A percentile compares a stretch with the other conserved stretches of the same genome.
Evolutionary conservation across 257 asterid species (phyloP).

Genomic region (Forsythia suspensa): DNA sequence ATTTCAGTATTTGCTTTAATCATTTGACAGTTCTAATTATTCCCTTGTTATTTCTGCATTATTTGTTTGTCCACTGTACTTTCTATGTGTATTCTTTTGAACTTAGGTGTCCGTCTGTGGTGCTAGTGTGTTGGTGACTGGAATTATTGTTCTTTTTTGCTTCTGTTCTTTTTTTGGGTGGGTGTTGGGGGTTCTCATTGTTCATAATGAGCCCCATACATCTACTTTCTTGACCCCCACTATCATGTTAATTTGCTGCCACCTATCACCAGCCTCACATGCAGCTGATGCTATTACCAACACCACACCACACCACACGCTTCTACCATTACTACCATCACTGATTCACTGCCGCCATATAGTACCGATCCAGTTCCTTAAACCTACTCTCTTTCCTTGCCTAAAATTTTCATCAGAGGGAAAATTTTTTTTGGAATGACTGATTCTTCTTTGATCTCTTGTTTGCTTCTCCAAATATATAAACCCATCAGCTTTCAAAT

Average conservation of each 20-base stretch:
- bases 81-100: not conserved
- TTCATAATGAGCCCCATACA: not conserved
- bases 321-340: not conserved
- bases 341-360: not conserved
- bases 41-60: not conserved
- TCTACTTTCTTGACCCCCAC: not conserved
- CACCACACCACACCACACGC: not conserved
- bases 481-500: not conserved
- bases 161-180: not conserved
- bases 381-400: not conserved
- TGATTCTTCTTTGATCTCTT: not conserved
- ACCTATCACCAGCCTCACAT: not conserved
- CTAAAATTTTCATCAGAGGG: not conserved
- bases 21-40: not conserved
- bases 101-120: not conserved
- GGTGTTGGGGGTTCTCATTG: too few relatives aligned
- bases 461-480: not conserved
- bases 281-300: not conserved
- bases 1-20: not conserved
- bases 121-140: not conserved
- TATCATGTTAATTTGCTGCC: not conserved
- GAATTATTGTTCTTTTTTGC: not conserved
- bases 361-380: not conserved
- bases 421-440: too few relatives aligned
- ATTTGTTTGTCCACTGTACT: not conserved